Evolutionary conservation across 148 eudicot species (phyloP), one percentile per base, ranked within the genome.

Genomic region (Simmondsia chinensis): DNA sequence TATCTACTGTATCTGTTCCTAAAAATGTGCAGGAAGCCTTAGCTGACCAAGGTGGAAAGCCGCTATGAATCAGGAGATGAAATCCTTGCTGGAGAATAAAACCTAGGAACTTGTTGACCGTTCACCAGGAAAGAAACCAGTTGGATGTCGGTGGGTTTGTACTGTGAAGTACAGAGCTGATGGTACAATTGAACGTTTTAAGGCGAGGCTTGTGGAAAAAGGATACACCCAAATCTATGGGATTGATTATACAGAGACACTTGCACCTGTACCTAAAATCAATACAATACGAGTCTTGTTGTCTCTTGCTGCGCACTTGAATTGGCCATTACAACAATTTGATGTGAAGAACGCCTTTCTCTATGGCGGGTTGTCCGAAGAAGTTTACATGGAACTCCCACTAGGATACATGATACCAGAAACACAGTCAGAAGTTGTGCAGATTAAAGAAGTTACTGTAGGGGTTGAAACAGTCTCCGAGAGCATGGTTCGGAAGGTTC

Each of bases 261-360:
- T 33, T 14, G 9, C 36, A 8, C 36, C 41, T 2, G 9, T 37
- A 4, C 20, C 20, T 7, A 37, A 37, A 14, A 5, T 13, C 18
- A 7, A 17, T 37, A 37, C 7, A 2, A 16, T 37, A 14, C 3
- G 41, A 3, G 41, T 37, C 4, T 16, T 37, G 19, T 16, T 37
- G 5, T 37, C 20, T 3, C 5, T 37, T 17, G 18, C 41, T 4
- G 41, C 41, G 2, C 14, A 37, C 20, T 2, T 4, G 18, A 20
- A 37, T 37, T 37, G 41, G 41, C 41, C 41, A 6, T 10, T 37
- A 4, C 20, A 37, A 37, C n/a, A n/a, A n/a, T n/a, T n/a, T n/a
- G n/a, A n/a, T n/a, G n/a, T n/a, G n/a, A n/a, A n/a, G n/a, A n/a
- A n/a, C n/a, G n/a, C n/a, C n/a, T n/a, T n/a, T n/a, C n/a, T n/a